Evolutionary conservation across 495 filamentous ascomycete species (phyloP).

Genomic region (Podospora conica): DNA sequence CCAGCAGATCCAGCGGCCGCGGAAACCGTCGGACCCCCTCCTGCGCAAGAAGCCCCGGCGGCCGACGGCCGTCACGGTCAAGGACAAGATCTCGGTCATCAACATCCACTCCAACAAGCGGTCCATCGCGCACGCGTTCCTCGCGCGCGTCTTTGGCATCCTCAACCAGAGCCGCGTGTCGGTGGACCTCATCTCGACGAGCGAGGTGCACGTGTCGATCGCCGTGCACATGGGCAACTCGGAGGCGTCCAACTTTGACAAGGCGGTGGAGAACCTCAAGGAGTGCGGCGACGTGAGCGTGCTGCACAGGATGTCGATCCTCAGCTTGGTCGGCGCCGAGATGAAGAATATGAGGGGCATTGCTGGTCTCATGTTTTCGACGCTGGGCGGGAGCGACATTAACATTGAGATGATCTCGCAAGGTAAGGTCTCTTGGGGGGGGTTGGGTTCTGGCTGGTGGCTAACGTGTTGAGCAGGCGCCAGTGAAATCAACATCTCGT

Average conservation of each 20-base stretch:
- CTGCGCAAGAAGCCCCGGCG: conserved; percentile 36
- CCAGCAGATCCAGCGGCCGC: conserved; percentile 40
- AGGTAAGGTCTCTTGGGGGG: conserved; percentile 50
- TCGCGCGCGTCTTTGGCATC: conserved; percentile 82
- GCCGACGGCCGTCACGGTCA: conserved; percentile 93
- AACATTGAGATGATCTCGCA: conserved; percentile 99
- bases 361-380: conserved; percentile 82
- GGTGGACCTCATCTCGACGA: conserved; percentile 89
- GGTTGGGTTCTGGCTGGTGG: background rate
- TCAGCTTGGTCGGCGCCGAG: conserved; percentile 84
- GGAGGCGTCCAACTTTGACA: conserved; percentile 56
- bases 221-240: conserved; percentile 76
- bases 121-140: conserved; percentile 70
- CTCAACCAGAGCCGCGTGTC: conserved; percentile 72
- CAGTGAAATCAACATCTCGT: conserved; percentile 98
- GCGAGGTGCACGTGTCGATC: conserved; percentile 93
- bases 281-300: conserved; percentile 81
- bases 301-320: conserved; percentile 79
- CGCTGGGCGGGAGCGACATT: conserved; percentile 77
- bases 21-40: conserved; percentile 38
- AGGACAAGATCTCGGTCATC: conserved; percentile 84
- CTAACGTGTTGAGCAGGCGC: conserved; percentile 53
- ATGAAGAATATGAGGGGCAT: conserved; percentile 95
- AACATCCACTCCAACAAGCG: conserved; percentile 94
- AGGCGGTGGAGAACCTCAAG: conserved; percentile 59